phyloP scores from a whole-genome alignment of 305 asterid species.

The Withania somnifera region DNA sequence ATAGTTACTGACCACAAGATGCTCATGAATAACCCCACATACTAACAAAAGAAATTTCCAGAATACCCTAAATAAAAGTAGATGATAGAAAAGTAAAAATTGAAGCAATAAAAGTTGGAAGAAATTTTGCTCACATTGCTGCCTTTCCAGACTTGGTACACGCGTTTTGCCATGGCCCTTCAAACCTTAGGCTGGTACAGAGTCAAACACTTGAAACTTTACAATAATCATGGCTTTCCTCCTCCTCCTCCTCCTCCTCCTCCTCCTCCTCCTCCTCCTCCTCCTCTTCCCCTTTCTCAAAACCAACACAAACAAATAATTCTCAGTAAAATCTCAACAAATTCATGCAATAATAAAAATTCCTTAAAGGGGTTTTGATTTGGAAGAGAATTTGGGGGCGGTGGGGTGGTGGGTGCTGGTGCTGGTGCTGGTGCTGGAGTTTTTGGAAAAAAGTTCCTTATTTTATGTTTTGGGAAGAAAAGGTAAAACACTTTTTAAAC shows the following conservation, averaged over 20 bases:
- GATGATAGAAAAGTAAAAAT: constrained; percentile 1
- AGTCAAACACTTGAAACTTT: constrained; percentile 39
- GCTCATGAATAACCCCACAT: background rate
- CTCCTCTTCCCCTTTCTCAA: background rate
- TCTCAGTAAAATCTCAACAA: background rate
- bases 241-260: too few species aligned
- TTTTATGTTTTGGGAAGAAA: constrained; percentile 4
- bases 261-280: too few species aligned
- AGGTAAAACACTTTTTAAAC: background rate
- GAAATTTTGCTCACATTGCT: constrained; percentile 65
- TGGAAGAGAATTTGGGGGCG: background rate
- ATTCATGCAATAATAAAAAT: background rate
- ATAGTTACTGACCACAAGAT: background rate
- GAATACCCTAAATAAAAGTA: background rate
- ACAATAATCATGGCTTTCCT: constrained; percentile 36
- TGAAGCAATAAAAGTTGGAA: constrained; percentile 4
- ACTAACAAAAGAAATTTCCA: background rate
- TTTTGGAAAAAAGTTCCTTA: background rate
- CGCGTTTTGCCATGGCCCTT: constrained; percentile 74
- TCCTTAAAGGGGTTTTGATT: background rate
- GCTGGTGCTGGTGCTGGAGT: constrained; percentile 12
- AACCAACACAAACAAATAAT: too few species aligned
- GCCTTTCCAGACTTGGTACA: constrained; percentile 90
- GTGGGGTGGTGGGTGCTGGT: background rate
- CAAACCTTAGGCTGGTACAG: constrained; percentile 35